Percentiles rank a stretch among this genome's conserved stretches.
These are phyloP conservation scores for Stylonectria norvegica DNA, from an alignment of 2,329 filamentous ascomycete genomes.

Conservation along the genomic window DNA sequence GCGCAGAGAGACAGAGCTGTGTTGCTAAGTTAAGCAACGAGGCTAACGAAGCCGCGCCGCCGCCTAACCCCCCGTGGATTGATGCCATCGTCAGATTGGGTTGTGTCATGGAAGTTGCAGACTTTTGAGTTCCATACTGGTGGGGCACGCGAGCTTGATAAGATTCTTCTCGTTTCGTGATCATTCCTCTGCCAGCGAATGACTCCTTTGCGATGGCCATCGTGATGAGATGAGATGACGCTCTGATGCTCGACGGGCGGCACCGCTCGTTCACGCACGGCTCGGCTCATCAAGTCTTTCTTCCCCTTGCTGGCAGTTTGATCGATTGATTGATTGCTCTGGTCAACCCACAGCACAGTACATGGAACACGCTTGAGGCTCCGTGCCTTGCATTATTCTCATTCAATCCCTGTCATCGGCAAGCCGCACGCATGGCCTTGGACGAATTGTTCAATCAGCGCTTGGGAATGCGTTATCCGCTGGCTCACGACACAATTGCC, in stretches of 20 bases:
- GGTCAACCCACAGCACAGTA: conserved; percentile 7
- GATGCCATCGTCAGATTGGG: conserved; percentile 28
- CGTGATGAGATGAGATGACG: conserved; percentile 1
- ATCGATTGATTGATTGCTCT: conserved; percentile 11
- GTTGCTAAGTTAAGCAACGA: conserved; percentile 7
- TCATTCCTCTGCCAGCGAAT: conserved; percentile 5
- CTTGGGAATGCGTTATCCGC: conserved; percentile 17
- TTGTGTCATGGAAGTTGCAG: conserved; percentile 23
- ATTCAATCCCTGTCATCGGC: conserved; percentile 8
- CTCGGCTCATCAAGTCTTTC: conserved; percentile 2
- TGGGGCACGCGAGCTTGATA: conserved; percentile 12
- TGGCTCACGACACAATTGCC: conserved; percentile 20
- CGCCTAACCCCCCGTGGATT: conserved; percentile 16
- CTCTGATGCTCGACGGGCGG: conserved; percentile 1
- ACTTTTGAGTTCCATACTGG: conserved; percentile 14
- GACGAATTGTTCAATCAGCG: conserved; percentile 18
- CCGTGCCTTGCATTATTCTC: conserved; percentile 14
- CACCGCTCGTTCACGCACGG: conserved; percentile 5
- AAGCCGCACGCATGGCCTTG: conserved; percentile 14
- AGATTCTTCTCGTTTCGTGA: conserved; percentile 1
- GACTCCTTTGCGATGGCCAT: neutral
- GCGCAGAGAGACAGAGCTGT: neutral
- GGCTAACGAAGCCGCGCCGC: conserved; percentile 6
- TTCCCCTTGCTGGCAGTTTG: conserved; percentile 7
- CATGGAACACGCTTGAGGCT: conserved; percentile 17